A percentile compares a stretch with the other conserved stretches of the same genome.
Evolutionary conservation across 441 rosid genomes (phyloP).

Genomic region (Biscutella laevigata): DNA sequence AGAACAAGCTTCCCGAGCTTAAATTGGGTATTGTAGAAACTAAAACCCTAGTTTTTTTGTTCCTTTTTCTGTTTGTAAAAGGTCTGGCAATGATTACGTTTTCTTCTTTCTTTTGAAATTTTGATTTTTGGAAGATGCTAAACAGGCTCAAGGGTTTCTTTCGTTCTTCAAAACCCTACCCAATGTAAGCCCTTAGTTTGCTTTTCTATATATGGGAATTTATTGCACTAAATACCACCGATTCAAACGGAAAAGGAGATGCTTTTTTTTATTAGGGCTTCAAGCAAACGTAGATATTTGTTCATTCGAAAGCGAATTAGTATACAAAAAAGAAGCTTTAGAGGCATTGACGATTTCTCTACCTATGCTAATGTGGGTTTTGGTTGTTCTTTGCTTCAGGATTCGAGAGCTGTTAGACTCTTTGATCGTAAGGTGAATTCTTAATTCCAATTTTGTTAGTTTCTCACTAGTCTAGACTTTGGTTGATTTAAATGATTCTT

Average conservation of each 20-base stretch:
- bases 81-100: neutral
- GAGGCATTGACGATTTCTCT: neutral
- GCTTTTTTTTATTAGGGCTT: conserved; percentile 1
- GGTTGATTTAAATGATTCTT: neutral
- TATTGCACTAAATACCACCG: neutral
- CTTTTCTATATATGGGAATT: neutral
- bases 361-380: conserved; percentile 2
- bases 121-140: conserved; percentile 61
- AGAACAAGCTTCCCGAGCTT: conserved; percentile 82
- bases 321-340: neutral
- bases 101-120: no score
- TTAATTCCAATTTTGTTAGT: neutral
- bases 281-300: neutral
- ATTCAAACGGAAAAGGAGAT: neutral
- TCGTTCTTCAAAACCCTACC: conserved; percentile 91
- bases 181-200: conserved; percentile 38
- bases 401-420: conserved; percentile 70
- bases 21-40: conserved; percentile 65
- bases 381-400: conserved; percentile 37
- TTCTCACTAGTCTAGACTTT: neutral
- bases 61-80: neutral
- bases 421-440: conserved; percentile 89
- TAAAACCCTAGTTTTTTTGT: conserved; percentile 26
- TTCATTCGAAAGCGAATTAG: neutral
- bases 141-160: conserved; percentile 96